Percentiles rank a stretch among this genome's conserved stretches.
These are phyloP conservation scores for Lanmaoa rubissima DNA, from an alignment of 768 basidiomycete genomes.

Conservation along the genomic window DNA sequence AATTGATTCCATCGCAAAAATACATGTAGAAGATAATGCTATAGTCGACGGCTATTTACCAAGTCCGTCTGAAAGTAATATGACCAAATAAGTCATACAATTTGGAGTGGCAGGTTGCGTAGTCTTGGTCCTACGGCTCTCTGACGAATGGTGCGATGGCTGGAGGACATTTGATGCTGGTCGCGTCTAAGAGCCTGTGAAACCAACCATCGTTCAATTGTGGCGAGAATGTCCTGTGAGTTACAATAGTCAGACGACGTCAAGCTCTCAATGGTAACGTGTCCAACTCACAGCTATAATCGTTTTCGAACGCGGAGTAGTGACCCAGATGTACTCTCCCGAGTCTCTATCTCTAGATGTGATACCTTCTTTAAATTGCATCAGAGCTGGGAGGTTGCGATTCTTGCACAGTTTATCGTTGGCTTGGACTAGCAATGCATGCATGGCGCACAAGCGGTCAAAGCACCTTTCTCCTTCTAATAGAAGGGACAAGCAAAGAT, in stretches of 20 bases:
- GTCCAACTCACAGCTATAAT: conserved; percentile 21
- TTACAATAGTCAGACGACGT: not conserved
- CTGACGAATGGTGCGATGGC: conserved; percentile 7
- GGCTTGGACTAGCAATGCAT: conserved; percentile 33
- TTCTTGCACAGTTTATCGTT: conserved; percentile 33
- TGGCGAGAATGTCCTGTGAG: conserved; percentile 27
- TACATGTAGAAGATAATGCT: not conserved
- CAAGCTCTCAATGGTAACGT: not conserved
- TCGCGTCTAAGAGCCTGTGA: conserved; percentile 23
- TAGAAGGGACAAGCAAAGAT: conserved; percentile 30
- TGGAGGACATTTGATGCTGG: not conserved
- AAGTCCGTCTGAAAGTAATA: conserved; percentile 16
- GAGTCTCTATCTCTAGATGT: conserved; percentile 10
- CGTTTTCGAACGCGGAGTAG: conserved; percentile 9
- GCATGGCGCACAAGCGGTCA: conserved; percentile 34
- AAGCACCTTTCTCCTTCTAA: conserved; percentile 19
- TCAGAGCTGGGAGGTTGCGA: conserved; percentile 17
- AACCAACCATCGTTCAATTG: conserved; percentile 28
- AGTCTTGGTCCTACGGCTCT: conserved; percentile 29
- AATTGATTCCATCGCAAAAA: not conserved
- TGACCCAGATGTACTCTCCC: conserved; percentile 23
- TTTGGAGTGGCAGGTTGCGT: not conserved
- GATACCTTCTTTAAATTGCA: conserved; percentile 20
- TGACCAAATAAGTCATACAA: conserved; percentile 6
- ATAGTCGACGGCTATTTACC: conserved; percentile 19